Evolutionary conservation across 179 eudicot genomes (phyloP).

Genomic region (Nepenthes alata): DNA sequence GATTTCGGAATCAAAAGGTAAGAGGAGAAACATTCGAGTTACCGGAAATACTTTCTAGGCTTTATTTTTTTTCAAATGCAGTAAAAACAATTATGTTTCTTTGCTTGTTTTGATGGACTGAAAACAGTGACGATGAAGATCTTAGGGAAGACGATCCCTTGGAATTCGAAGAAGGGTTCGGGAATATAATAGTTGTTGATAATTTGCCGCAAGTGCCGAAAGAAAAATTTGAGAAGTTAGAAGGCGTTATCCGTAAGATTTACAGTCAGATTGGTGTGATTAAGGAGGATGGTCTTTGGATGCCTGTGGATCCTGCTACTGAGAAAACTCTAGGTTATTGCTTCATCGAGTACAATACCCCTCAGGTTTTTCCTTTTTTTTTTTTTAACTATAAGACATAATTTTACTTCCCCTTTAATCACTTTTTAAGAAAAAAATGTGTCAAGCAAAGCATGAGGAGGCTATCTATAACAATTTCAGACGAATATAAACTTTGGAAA

Average conservation of each 20-base stretch:
- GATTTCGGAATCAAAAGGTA: constrained; percentile 65
- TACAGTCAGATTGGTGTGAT: constrained; percentile 67
- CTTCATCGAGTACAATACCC: constrained; percentile 64
- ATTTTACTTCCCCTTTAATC: too few species aligned
- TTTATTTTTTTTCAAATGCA: too few species aligned
- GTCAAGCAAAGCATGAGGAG: too few species aligned
- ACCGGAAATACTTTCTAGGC: too few species aligned
- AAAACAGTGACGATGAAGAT: constrained; percentile 66
- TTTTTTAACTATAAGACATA: too few species aligned
- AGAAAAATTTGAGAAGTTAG: constrained; percentile 70
- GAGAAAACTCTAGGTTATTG: constrained; percentile 59
- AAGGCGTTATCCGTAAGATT: constrained; percentile 65
- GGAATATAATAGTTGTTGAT: constrained; percentile 63
- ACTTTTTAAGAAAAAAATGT: too few species aligned
- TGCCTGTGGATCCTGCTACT: constrained; percentile 55
- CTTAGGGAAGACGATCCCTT: constrained; percentile 34
- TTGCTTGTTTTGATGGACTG: not conserved
- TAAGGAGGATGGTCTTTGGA: constrained; percentile 67
- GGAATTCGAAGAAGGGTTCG: constrained; percentile 57
- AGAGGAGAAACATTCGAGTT: not conserved
- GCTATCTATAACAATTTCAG: too few species aligned
- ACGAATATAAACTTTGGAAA: too few species aligned
- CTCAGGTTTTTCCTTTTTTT: constrained; percentile 36
- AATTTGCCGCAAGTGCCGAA: constrained; percentile 61
- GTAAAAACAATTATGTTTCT: too few species aligned